Evolutionary conservation across 2,329 filamentous ascomycete genomes (phyloP).

Genomic region (Chrysosporium queenslandicum): DNA sequence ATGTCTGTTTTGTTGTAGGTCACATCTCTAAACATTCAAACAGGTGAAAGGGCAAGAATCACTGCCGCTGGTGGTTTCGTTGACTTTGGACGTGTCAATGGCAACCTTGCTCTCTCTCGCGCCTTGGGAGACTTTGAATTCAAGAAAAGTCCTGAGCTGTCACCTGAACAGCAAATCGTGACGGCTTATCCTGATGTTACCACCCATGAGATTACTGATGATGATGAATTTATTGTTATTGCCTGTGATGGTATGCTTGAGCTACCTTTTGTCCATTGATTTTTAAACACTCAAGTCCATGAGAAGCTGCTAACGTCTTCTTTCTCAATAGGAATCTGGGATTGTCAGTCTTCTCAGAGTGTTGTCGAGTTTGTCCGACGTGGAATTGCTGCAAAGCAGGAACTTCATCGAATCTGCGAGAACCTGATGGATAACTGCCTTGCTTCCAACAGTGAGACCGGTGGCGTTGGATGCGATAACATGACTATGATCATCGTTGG

Average conservation of each 20-base stretch:
- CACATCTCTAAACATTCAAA: slow-evolving; percentile 11
- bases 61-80: slow-evolving; percentile 93
- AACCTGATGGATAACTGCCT: slow-evolving; percentile 99
- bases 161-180: slow-evolving; percentile 97
- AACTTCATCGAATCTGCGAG: slow-evolving; percentile 89
- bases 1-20: neutral
- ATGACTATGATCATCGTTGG: slow-evolving; percentile 96
- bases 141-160: slow-evolving; percentile 95
- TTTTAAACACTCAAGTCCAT: slow-evolving; percentile 15
- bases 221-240: slow-evolving; percentile 91
- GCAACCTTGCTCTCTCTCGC: slow-evolving; percentile 89
- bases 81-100: slow-evolving; percentile 96
- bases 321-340: slow-evolving; percentile 74
- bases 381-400: slow-evolving; percentile 92
- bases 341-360: slow-evolving; percentile 96
- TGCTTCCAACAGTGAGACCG: slow-evolving; percentile 93
- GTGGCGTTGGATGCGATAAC: slow-evolving; percentile 96
- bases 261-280: neutral
- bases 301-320: slow-evolving; percentile 10
- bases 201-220: slow-evolving; percentile 76
- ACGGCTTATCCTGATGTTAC: slow-evolving; percentile 94
- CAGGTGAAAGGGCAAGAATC: slow-evolving; percentile 92
- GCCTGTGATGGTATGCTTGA: slow-evolving; percentile 73
- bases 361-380: slow-evolving; percentile 94
- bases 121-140: slow-evolving; percentile 99